phyloP scores from a whole-genome alignment of 306 rosid species.

The Ormosia semicastrata region DNA sequence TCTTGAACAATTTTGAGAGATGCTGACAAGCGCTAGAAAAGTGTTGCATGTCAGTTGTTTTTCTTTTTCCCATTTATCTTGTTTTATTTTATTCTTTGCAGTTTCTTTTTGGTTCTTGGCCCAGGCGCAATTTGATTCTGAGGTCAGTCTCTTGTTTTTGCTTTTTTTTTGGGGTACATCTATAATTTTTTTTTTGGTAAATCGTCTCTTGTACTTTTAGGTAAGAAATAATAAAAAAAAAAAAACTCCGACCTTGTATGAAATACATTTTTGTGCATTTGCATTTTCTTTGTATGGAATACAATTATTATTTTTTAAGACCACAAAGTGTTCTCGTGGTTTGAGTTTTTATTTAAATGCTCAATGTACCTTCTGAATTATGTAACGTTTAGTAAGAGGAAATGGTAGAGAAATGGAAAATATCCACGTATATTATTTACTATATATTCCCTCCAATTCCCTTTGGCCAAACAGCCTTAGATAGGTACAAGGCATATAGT shows the following conservation, averaged over 20 bases:
- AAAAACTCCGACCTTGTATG: neutral
- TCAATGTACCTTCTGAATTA: neutral
- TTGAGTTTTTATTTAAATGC: neutral
- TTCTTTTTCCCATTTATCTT: neutral
- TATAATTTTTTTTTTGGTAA: neutral
- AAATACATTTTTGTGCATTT: neutral
- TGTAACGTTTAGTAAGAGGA: too few species aligned
- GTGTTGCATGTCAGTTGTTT: constrained; percentile 37
- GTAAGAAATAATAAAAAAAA: neutral
- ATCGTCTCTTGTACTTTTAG: neutral
- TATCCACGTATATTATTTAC: too few species aligned
- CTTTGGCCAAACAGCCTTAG: too few species aligned
- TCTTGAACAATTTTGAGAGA: constrained; percentile 55
- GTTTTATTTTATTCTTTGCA: neutral
- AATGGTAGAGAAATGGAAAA: too few species aligned
- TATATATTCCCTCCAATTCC: too few species aligned
- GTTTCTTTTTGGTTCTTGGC: neutral
- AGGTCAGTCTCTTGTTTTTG: neutral
- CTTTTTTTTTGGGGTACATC: neutral
- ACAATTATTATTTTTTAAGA: neutral
- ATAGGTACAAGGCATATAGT: too few species aligned
- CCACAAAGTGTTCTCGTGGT: neutral
- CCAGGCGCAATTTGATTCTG: neutral
- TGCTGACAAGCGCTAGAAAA: constrained; percentile 39
- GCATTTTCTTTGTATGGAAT: neutral